A percentile compares a stretch with the other conserved stretches of the same genome.
These are phyloP conservation scores for Hypoxylon subgilvum DNA, from an alignment of 495 filamentous ascomycete species.

Conservation along the genomic window DNA sequence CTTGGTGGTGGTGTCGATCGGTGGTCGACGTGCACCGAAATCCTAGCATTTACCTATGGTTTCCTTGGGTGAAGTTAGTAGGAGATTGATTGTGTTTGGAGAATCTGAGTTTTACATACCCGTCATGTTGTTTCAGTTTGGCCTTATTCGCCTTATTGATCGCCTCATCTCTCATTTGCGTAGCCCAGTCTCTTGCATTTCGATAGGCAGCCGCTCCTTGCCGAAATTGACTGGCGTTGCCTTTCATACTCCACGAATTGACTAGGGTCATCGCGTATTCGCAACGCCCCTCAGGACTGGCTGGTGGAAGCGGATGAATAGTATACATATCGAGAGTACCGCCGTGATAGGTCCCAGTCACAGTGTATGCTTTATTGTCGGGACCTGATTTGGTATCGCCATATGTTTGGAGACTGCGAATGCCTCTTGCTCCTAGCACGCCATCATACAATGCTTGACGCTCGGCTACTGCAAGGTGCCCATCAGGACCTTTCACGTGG, in stretches of 20 bases:
- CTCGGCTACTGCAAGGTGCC: slow-evolving; percentile 38
- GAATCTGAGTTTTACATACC: not conserved
- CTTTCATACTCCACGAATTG: not conserved
- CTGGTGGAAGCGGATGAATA: slow-evolving; percentile 31
- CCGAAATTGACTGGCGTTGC: not conserved
- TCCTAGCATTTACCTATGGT: no score
- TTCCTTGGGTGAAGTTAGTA: no score
- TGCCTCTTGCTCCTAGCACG: slow-evolving; percentile 53
- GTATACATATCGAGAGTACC: slow-evolving; percentile 48
- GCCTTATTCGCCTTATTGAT: not conserved
- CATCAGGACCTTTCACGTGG: slow-evolving; percentile 47
- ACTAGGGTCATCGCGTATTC: not conserved
- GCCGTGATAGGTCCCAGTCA: slow-evolving; percentile 48
- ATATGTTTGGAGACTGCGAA: slow-evolving; percentile 54
- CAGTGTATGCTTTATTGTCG: slow-evolving; percentile 52
- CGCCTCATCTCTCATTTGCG: not conserved
- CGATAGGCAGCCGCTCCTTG: not conserved
- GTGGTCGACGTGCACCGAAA: no score
- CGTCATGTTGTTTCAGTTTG: not conserved
- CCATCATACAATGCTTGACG: slow-evolving; percentile 53
- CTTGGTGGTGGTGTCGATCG: no score
- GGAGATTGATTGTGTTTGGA: no score
- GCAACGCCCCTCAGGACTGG: not conserved
- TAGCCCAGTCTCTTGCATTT: not conserved
- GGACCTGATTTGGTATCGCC: slow-evolving; percentile 43